Conservation (phyloP, 805 yeast genomes). For the Zygotorulaspora florentina region DNA sequence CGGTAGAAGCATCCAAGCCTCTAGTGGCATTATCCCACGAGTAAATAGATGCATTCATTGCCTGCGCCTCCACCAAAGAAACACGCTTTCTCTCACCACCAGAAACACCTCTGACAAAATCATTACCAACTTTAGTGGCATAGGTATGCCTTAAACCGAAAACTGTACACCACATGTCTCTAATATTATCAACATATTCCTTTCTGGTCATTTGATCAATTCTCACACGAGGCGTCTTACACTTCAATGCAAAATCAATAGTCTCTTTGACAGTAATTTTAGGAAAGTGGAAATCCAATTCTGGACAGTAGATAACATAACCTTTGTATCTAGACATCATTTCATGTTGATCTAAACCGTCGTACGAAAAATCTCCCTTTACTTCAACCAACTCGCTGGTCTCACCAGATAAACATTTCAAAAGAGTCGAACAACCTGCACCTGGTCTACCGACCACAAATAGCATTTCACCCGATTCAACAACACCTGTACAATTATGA, state of each 20-base stretch:
- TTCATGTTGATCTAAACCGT: conserved; percentile 45
- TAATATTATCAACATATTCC: conserved; percentile 38
- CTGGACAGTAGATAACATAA: conserved; percentile 51
- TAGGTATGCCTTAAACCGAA: conserved; percentile 58
- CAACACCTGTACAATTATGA: conserved; percentile 41
- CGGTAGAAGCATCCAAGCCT: conserved; percentile 68
- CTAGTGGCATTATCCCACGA: conserved; percentile 71
- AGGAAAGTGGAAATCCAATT: conserved; percentile 49
- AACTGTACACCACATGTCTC: conserved; percentile 41
- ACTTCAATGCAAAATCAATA: conserved; percentile 46
- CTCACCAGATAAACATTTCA: conserved; percentile 47
- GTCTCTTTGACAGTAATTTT: conserved; percentile 49
- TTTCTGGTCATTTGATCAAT: conserved; percentile 40
- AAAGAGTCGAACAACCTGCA: conserved; percentile 58
- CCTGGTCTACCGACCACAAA: conserved; percentile 57
- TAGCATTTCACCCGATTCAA: conserved; percentile 49
- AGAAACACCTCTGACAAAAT: conserved; percentile 63
- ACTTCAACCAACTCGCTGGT: conserved; percentile 37
- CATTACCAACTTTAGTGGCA: conserved; percentile 63
- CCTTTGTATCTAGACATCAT: conserved; percentile 46
- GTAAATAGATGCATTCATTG: conserved; percentile 48
- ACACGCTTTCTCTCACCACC: conserved; percentile 75
- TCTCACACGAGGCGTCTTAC: conserved; percentile 45
- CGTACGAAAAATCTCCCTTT: conserved; percentile 43
- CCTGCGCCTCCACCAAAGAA: conserved; percentile 61